phyloP scores from a whole-genome alignment of 2,329 filamentous ascomycete genomes.

The Didymella lethalis region DNA sequence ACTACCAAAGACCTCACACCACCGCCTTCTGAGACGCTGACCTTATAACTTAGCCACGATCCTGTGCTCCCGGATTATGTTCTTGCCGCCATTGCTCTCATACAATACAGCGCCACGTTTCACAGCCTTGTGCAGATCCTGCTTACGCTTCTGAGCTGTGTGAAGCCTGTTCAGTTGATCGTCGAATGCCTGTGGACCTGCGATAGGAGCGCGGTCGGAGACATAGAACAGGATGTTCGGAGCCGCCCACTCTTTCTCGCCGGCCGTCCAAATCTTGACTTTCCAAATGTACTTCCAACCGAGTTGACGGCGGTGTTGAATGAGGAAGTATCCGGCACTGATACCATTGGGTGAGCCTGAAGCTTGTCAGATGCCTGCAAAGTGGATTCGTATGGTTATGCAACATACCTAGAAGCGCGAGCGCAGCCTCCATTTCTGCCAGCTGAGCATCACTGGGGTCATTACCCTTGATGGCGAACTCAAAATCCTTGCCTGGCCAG shows the following conservation, averaged over 20 bases:
- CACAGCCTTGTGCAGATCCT: background rate
- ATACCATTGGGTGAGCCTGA: slow-evolving; percentile 24
- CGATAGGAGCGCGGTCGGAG: slow-evolving; percentile 4
- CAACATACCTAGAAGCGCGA: slow-evolving; percentile 11
- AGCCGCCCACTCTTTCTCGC: background rate
- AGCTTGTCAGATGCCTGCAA: background rate
- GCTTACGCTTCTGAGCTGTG: background rate
- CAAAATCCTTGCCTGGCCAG: slow-evolving; percentile 14
- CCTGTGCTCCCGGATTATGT: slow-evolving; percentile 13
- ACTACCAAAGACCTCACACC: background rate
- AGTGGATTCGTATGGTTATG: background rate
- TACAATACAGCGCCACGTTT: background rate
- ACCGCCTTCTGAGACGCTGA: background rate
- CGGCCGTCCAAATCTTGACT: slow-evolving; percentile 12
- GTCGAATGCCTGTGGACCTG: slow-evolving; percentile 5
- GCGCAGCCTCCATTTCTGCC: slow-evolving; percentile 7
- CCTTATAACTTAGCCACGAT: background rate
- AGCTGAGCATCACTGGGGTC: background rate
- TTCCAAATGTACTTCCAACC: slow-evolving; percentile 25
- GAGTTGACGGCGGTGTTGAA: slow-evolving; percentile 24
- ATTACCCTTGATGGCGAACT: slow-evolving; percentile 3
- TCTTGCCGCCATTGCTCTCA: slow-evolving; percentile 13
- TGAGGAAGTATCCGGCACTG: slow-evolving; percentile 23
- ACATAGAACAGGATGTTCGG: slow-evolving; percentile 22
- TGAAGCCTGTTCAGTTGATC: background rate